Base-by-base conservation (phyloP, 352 stramenopile species). In the Aphanomyces astaci region DNA sequence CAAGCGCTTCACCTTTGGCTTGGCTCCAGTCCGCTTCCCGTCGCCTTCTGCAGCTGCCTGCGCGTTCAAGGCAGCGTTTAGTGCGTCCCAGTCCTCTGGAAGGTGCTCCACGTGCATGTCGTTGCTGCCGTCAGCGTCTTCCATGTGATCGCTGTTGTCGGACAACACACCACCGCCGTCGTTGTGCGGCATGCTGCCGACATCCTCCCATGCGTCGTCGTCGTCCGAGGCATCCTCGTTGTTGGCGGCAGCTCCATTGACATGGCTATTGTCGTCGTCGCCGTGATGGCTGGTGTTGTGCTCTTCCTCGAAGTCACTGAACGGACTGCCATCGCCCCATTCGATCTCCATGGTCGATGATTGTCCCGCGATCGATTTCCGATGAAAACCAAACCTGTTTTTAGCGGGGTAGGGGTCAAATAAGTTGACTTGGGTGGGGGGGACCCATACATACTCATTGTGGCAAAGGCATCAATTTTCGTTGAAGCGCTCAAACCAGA, bases 241-340 rank as follows among this genome's bases (percentile, higher is more conserved):
- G 45, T 27, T 53, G 36, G 72, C 84, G 90, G n/a, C n/a, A n/a
- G n/a, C n/a, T n/a, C n/a, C n/a, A n/a, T n/a, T n/a, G n/a, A n/a
- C n/a, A n/a, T n/a, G n/a, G n/a, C n/a, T n/a, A n/a, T n/a, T n/a
- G n/a, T n/a, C n/a, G n/a, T n/a, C n/a, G 49, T 84, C 79, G 32
- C 82, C 77, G 74, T 82, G 89, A 59, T 92, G 84, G 70, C 90
- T 89, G 62, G 88, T 77, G 66, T 89, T 27, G 67, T 90, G 90
- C 64, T 75, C 63, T 3, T 71, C 53, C 27, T 82, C 80, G n/a
- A 76, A 75, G 49, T 88, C 73, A 72, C 90, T 81, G 59, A 92
- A 90, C 32, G 90, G 72, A 40, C 90, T 90, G 80, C 84, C 90
- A 10, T 81, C 71, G 13, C 63, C 48, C 72, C 84, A 92, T 59